These are phyloP conservation scores for Trichoderma arundinaceum DNA, from an alignment of 2,329 filamentous ascomycete species.

Conservation along the genomic window DNA sequence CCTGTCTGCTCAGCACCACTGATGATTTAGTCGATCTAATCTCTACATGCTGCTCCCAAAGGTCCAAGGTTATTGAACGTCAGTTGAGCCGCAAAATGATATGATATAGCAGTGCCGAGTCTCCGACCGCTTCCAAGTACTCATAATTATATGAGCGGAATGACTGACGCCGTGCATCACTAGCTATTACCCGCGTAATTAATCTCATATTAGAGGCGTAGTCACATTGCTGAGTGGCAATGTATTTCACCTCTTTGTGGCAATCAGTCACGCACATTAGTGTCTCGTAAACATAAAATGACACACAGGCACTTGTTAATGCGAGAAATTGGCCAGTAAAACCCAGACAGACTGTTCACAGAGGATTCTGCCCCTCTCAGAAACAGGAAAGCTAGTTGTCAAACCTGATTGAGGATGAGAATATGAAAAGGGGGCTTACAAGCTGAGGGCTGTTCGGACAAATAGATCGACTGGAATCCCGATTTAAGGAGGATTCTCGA, in stretches of 20 bases:
- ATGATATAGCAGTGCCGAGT: neutral
- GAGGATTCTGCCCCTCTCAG: neutral
- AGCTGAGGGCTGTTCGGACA: neutral
- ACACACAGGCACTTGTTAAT: neutral
- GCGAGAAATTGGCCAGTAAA: neutral
- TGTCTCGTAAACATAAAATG: neutral
- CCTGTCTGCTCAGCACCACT: neutral
- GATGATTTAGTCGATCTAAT: neutral
- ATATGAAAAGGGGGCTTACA: slow-evolving; percentile 17
- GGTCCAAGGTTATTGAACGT: neutral
- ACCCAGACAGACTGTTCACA: neutral
- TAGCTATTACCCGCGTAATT: too few relatives aligned
- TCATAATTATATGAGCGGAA: too few relatives aligned
- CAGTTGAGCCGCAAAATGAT: neutral
- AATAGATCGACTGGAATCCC: neutral
- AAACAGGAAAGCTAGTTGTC: too few relatives aligned
- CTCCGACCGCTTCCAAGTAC: too few relatives aligned
- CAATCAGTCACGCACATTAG: neutral
- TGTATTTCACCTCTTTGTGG: too few relatives aligned
- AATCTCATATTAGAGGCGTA: too few relatives aligned
- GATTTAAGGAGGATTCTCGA: neutral
- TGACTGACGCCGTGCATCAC: too few relatives aligned
- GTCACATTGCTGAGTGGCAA: too few relatives aligned
- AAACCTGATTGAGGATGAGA: neutral
- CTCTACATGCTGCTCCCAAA: neutral